Percentiles rank a stretch among this genome's conserved stretches.
These are phyloP conservation scores for Phallus indusiatus DNA, from an alignment of 768 basidiomycete species.

Conservation along the genomic window DNA sequence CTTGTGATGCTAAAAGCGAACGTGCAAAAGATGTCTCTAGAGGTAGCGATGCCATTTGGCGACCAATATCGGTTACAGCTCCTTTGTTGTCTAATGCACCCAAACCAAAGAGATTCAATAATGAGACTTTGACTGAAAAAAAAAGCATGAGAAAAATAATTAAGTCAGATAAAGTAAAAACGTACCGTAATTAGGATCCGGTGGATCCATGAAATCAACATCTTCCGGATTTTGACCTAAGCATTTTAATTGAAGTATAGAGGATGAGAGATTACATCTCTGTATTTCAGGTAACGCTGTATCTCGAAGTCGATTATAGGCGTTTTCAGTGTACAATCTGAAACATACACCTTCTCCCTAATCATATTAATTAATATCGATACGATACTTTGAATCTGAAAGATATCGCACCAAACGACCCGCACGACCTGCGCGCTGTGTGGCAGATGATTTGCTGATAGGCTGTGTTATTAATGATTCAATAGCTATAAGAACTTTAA, in stretches of 20 bases:
- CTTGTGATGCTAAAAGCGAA: conserved; percentile 68
- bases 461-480: conserved; percentile 77
- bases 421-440: conserved; percentile 92
- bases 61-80: conserved; percentile 62
- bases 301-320: conserved; percentile 54
- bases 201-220: conserved; percentile 84
- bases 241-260: conserved; percentile 78
- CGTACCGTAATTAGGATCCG: conserved; percentile 66
- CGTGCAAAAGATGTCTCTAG: conserved; percentile 81
- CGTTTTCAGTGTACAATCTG: conserved; percentile 81
- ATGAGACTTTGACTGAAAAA: conserved; percentile 44
- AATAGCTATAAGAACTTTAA: conserved; percentile 45
- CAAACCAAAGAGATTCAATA: conserved; percentile 68
- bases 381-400: not conserved
- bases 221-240: conserved; percentile 72
- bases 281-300: conserved; percentile 85
- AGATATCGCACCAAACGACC: conserved; percentile 67
- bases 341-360: conserved; percentile 82
- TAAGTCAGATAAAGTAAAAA: not conserved
- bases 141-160: not conserved
- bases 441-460: conserved; percentile 84
- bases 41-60: conserved; percentile 83
- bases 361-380: not conserved
- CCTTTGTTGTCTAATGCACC: conserved; percentile 65
- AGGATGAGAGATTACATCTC: conserved; percentile 75